These are phyloP conservation scores for Hydnum rufescens DNA, from an alignment of 768 basidiomycete genomes.

Conservation along the genomic window DNA sequence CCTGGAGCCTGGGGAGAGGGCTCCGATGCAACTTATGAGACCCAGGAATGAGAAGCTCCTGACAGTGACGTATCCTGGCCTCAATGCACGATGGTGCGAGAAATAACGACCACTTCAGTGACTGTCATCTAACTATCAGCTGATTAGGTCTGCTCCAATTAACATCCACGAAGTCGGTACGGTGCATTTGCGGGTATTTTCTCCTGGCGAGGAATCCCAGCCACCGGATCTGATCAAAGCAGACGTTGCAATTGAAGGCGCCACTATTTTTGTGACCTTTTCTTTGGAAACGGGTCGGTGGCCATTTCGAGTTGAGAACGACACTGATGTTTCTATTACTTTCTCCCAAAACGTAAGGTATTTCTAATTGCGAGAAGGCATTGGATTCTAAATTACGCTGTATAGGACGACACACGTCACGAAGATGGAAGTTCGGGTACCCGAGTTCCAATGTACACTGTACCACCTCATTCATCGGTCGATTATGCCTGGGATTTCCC, in stretches of 20 bases:
- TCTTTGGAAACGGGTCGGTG: slow-evolving; percentile 46
- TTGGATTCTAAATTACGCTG: background rate
- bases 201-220: slow-evolving; percentile 19
- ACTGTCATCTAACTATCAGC: background rate
- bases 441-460: slow-evolving; percentile 24
- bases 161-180: slow-evolving; percentile 81
- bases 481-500: slow-evolving; percentile 92
- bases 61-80: slow-evolving; percentile 69
- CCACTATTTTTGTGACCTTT: slow-evolving; percentile 76
- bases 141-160: slow-evolving; percentile 70
- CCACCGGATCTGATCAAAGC: slow-evolving; percentile 41
- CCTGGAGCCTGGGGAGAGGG: slow-evolving; percentile 47
- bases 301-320: slow-evolving; percentile 85
- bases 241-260: slow-evolving; percentile 65
- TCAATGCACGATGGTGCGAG: slow-evolving; percentile 60
- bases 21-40: slow-evolving; percentile 46
- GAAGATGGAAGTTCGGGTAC: slow-evolving; percentile 12
- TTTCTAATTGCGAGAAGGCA: background rate
- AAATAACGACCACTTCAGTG: background rate
- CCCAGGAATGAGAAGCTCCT: slow-evolving; percentile 51
- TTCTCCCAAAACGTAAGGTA: slow-evolving; percentile 53
- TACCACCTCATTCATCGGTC: slow-evolving; percentile 32
- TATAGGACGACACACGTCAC: slow-evolving; percentile 11
- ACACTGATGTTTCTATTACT: slow-evolving; percentile 47
- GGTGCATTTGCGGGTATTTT: slow-evolving; percentile 49